phyloP scores from a whole-genome alignment of 1,139 yeast species.

The Hemisphaericaspora xylanilytica region DNA sequence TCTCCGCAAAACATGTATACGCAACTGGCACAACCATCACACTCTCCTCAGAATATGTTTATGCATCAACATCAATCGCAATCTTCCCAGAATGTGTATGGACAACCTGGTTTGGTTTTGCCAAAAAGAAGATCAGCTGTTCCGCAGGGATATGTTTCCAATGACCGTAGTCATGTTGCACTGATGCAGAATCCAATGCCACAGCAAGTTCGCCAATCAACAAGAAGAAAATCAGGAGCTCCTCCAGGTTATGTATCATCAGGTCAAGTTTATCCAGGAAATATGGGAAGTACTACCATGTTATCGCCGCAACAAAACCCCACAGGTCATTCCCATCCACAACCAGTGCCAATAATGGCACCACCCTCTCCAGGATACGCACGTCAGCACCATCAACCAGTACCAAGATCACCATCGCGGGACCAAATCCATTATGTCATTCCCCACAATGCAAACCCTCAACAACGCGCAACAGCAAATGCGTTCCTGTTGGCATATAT shows the following conservation, averaged over 20 bases:
- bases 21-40: too few relatives aligned
- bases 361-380: conserved; percentile 14
- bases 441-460: not conserved
- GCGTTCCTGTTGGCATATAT: conserved; percentile 1
- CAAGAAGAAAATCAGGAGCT: not conserved
- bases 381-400: not conserved
- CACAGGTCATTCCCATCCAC: too few relatives aligned
- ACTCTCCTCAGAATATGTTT: not conserved
- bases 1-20: too few relatives aligned
- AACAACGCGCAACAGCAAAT: not conserved
- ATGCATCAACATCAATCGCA: not conserved
- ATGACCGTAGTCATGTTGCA: too few relatives aligned
- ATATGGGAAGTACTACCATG: too few relatives aligned
- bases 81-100: not conserved
- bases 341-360: conserved; percentile 7
- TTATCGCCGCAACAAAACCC: too few relatives aligned
- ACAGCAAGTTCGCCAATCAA: not conserved
- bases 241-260: conserved; percentile 7
- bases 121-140: conserved; percentile 2
- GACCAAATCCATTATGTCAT: not conserved
- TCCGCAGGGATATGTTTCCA: not conserved
- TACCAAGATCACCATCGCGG: not conserved
- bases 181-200: conserved; percentile 8
- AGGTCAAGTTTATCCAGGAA: conserved; percentile 8
- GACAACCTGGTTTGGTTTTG: not conserved